Conservation (phyloP, 1,284 basidiomycete genomes). For the Mycosarcoma maydis region DNA sequence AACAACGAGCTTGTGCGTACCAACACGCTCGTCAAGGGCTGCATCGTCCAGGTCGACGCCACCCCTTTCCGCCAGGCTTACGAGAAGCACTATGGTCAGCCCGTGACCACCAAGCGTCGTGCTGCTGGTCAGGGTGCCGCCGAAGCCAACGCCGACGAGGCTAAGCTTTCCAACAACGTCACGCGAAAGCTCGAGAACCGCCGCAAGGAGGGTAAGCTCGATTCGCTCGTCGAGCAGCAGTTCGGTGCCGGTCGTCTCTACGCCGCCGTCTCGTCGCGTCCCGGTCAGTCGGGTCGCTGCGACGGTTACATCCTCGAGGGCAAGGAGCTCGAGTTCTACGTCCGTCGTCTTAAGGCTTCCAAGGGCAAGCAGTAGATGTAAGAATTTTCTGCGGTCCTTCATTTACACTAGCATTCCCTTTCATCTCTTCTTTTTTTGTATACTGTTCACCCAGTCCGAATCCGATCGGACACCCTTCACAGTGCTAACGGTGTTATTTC, state of each 20-base stretch:
- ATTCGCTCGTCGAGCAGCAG: slow-evolving; percentile 66
- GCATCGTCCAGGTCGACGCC: slow-evolving; percentile 66
- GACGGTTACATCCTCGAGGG: slow-evolving; percentile 67
- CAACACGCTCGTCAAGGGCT: slow-evolving; percentile 67
- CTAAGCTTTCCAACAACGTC: slow-evolving; percentile 60
- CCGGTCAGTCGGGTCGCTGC: slow-evolving; percentile 63
- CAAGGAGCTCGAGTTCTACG: slow-evolving; percentile 66
- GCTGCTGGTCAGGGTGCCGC: slow-evolving; percentile 55
- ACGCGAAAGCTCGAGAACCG: slow-evolving; percentile 60
- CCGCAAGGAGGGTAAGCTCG: slow-evolving; percentile 62
- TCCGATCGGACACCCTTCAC: slow-evolving; percentile 1
- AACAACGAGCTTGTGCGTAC: slow-evolving; percentile 68
- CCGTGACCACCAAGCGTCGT: slow-evolving; percentile 65
- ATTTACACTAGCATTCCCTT: background rate
- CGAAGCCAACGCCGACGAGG: slow-evolving; percentile 52
- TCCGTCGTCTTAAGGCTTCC: slow-evolving; percentile 60
- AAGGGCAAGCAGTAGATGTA: slow-evolving; percentile 62
- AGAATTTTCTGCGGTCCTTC: background rate
- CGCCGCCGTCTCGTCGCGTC: slow-evolving; percentile 63
- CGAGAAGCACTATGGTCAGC: slow-evolving; percentile 67
- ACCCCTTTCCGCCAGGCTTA: slow-evolving; percentile 67
- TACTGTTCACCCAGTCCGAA: background rate
- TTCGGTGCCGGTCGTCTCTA: slow-evolving; percentile 66
- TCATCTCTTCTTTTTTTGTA: background rate
- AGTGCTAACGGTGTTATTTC: no score